Evolutionary conservation across 2,329 filamentous ascomycete species (phyloP), one percentile per base, ranked within the genome.

Genomic region (Penicillium hesseltinei): DNA sequence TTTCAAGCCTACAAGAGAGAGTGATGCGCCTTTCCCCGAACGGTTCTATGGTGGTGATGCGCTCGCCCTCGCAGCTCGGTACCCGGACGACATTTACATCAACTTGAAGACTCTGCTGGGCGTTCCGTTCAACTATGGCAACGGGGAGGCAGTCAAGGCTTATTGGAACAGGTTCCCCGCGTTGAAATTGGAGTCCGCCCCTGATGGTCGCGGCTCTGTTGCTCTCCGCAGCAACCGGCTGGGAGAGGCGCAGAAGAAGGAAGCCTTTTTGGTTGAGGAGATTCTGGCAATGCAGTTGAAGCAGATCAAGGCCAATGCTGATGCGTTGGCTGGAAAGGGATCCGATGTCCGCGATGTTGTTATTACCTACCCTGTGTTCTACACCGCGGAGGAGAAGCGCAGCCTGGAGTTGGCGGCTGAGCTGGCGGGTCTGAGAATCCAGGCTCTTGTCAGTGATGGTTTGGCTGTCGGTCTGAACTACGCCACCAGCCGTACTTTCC

Each of bases 231-330:
- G 91, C 79, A 82, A 82, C 69, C 83, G 83, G 78, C 75, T 92
- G 11, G 78, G 81, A 11, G 80, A 84, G 38, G 84, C 88, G 63
- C 86, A 90, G 62, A 86, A 85, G 49, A 81, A 83, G 64, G 77
- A 80, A 58, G 75, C 79, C 17, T 88, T 86, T 70, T 84, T 90
- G 68, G 88, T 97, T 0, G 94, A 99, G 78, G 94, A 99, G 78
- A 81, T 99, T 64, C 77, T 99, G 71, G 92, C 92, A 48, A 99
- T 99, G 94, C 87, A 97, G 78, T 82, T 99, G 64, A 90, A 95
- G 80, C 94, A 91, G 75, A 86, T 97, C 66, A 89, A 89, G 73
- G 86, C 86, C 72, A 97, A 97, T 69, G 94, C 94, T 15, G 91
- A 97, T 78, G 78, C 80, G 45, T 77, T 96, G 68, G 92, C 92